Base-by-base conservation (phyloP, 1,284 basidiomycete genomes). In the Pyrrhoderma noxium region DNA sequence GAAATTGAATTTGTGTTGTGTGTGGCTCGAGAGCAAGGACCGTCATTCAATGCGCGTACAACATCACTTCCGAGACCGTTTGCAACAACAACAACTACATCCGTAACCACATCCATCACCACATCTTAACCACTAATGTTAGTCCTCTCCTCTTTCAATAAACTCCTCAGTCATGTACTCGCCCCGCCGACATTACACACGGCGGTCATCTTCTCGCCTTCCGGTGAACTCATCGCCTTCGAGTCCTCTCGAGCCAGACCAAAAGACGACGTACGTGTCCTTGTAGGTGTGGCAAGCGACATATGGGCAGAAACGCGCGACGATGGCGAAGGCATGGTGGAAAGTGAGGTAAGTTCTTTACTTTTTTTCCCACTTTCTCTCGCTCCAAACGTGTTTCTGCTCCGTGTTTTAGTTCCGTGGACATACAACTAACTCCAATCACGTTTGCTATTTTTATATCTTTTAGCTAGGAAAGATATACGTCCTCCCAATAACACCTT, bases 281-380 rank as follows among this genome's bases (percentile, higher is more conserved):
- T 83, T 25, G 82, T 82, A 9, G 86, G 85, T 14, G 65, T 89
- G 11, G 76, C 78, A 44, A 77, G 76, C 8, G 85, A 88, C 62
- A 71, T 85, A 38, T 89, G 86, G 85, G 77, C 78, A 51, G 85
- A 89, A 65, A 82, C 79, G 18, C 71, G 70, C 53, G 77, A 76
- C 43, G 70, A 78, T 43, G 77, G 76, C 16, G 58, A 73, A 43
- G 83, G 82, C 19, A 82, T 82, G 76, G 79, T 80, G 3, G 85
- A 87, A 54, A 80, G 81, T 61, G 85, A 88, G 74, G 85, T 86
- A 58, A 62, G 69, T 60, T 9, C 23, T 22, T 3, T 34, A 9
- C 18, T 23, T 18, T n/a, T 41, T 21, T 18, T 27, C 8, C 18
- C 49, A 21, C 19, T 36, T 18, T 37, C 21, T 3, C 16, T 7